phyloP scores from a whole-genome alignment of 345 rosid species.

The Dovyalis caffra region DNA sequence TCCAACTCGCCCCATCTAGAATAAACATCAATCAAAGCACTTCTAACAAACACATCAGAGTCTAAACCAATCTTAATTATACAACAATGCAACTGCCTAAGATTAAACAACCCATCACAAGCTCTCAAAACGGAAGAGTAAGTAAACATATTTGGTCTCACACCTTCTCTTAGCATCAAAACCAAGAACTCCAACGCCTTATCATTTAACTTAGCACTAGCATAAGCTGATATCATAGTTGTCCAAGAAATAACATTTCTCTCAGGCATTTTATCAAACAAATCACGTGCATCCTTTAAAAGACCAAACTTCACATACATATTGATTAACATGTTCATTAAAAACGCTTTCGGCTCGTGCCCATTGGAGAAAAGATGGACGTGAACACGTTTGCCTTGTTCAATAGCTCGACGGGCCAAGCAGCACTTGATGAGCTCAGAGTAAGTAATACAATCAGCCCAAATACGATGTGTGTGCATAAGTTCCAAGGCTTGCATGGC shows the following conservation, averaged over 20 bases:
- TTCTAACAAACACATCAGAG: slow-evolving; percentile 63
- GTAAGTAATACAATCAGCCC: slow-evolving; percentile 55
- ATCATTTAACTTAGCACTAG: slow-evolving; percentile 27
- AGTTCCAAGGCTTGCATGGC: slow-evolving; percentile 55
- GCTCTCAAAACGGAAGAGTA: slow-evolving; percentile 64
- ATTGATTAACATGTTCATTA: slow-evolving; percentile 43
- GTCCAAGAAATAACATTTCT: no score
- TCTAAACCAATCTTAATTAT: slow-evolving; percentile 58
- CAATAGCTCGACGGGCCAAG: slow-evolving; percentile 42
- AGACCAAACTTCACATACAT: slow-evolving; percentile 58
- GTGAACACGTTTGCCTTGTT: slow-evolving; percentile 47
- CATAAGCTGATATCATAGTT: slow-evolving; percentile 61
- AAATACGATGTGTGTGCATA: slow-evolving; percentile 41
- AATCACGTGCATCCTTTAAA: no score
- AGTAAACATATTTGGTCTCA: slow-evolving; percentile 59
- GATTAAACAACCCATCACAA: slow-evolving; percentile 34
- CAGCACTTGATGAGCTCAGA: slow-evolving; percentile 62
- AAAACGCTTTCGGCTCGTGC: slow-evolving; percentile 44
- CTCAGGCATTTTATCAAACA: no score
- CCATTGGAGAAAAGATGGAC: slow-evolving; percentile 47
- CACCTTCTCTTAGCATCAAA: slow-evolving; percentile 55
- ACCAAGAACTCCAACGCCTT: slow-evolving; percentile 35
- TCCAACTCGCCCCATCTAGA: slow-evolving; percentile 53
- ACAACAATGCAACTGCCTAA: slow-evolving; percentile 55
- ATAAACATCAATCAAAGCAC: slow-evolving; percentile 64